Conservation (phyloP, 164 flowering plant species). For the Tetracentron sinense region DNA sequence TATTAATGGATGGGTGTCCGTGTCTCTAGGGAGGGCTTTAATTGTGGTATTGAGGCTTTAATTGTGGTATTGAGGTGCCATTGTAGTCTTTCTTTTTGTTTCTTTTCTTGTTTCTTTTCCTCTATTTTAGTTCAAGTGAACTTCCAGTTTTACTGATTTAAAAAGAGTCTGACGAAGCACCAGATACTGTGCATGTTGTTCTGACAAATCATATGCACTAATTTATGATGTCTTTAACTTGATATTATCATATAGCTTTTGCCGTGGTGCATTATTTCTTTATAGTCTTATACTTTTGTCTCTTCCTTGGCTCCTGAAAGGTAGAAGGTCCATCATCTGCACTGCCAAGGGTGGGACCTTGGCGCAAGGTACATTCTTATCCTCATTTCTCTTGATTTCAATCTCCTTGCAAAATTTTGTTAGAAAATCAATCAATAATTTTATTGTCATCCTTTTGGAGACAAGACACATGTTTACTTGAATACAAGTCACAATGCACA, state of each 20-base stretch:
- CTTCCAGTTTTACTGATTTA: background rate
- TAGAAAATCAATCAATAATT: background rate
- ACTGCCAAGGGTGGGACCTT: conserved; percentile 73
- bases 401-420: background rate
- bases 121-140: background rate
- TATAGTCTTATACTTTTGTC: background rate
- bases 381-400: background rate
- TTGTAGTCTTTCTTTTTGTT: background rate
- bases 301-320: conserved; percentile 24
- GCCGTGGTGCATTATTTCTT: background rate
- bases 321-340: conserved; percentile 54
- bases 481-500: background rate
- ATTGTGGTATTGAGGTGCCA: background rate
- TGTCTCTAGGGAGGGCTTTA: too few relatives aligned
- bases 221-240: background rate
- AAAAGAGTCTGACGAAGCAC: background rate
- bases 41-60: too few relatives aligned
- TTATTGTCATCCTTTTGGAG: background rate
- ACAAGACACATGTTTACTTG: background rate
- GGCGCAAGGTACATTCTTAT: conserved; percentile 71
- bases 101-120: background rate
- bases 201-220: too few relatives aligned
- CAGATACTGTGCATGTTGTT: too few relatives aligned
- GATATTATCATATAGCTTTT: background rate
- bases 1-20: too few relatives aligned